Conservation (phyloP, 108 stramenopile genomes). For the Hondaea fermentalgiana region DNA sequence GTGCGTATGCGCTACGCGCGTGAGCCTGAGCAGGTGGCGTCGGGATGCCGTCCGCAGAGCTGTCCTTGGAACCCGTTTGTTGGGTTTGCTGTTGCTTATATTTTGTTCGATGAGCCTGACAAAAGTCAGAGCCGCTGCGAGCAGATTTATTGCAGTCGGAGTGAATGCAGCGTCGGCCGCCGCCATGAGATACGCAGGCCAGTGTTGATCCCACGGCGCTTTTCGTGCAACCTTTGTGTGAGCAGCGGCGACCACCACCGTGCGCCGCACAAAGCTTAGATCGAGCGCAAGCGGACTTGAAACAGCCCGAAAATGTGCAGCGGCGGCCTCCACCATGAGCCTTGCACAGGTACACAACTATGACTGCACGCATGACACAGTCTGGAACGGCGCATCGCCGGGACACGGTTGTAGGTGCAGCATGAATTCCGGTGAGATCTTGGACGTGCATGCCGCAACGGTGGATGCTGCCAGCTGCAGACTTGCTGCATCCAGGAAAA, state of each 20-base stretch:
- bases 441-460: neutral
- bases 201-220: neutral
- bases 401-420: neutral
- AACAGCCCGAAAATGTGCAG: neutral
- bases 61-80: too few relatives aligned
- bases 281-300: neutral
- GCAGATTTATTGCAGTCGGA: neutral
- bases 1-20: too few relatives aligned
- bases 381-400: neutral
- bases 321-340: neutral
- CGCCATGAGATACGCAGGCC: neutral
- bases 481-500: neutral
- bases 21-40: too few relatives aligned
- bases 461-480: neutral
- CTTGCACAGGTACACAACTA: neutral
- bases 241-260: neutral
- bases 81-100: too few relatives aligned
- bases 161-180: neutral
- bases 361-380: neutral
- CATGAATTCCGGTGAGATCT: neutral
- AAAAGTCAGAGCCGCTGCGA: neutral
- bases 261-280: neutral
- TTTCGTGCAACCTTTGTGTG: neutral
- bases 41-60: too few relatives aligned
- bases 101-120: conserved; percentile 32